Percentiles rank a stretch among this genome's conserved stretches.
Evolutionary conservation across 208 protist species (phyloP).

Genomic region (Trypanosoma brucei): DNA sequence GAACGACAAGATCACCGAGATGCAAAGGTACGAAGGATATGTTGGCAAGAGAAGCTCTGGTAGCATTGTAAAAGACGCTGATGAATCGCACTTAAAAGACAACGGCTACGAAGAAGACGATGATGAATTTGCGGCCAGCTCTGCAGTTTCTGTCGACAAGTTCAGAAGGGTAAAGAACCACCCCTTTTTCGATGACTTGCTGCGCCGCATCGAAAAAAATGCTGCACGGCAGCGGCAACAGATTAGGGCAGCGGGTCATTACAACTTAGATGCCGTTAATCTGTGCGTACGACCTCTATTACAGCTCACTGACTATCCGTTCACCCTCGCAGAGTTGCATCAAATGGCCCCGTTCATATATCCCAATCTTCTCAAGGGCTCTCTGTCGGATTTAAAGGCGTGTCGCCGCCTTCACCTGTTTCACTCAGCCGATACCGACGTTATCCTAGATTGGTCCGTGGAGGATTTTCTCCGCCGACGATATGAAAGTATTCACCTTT

Average conservation of each 20-base stretch:
- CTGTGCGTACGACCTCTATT: slow-evolving; percentile 79
- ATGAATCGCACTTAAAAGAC: background rate
- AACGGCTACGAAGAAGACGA: slow-evolving; percentile 8
- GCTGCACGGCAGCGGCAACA: slow-evolving; percentile 73
- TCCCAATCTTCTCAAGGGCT: slow-evolving; percentile 50
- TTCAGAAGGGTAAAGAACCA: slow-evolving; percentile 59
- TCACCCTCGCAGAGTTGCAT: slow-evolving; percentile 59
- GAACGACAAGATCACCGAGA: background rate
- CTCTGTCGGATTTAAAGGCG: slow-evolving; percentile 45
- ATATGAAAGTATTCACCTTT: slow-evolving; percentile 89
- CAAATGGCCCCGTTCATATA: slow-evolving; percentile 64
- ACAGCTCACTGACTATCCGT: slow-evolving; percentile 83
- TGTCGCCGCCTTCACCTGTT: slow-evolving; percentile 74
- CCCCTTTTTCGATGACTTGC: slow-evolving; percentile 73
- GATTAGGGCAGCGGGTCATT: slow-evolving; percentile 51
- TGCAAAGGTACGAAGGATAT: background rate
- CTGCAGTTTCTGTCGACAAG: slow-evolving; percentile 9
- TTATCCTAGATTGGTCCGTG: slow-evolving; percentile 82
- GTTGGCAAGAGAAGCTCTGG: background rate
- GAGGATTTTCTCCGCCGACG: slow-evolving; percentile 88
- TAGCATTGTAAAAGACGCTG: background rate
- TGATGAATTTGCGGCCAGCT: slow-evolving; percentile 3
- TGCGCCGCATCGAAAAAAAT: slow-evolving; percentile 67
- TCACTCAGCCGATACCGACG: slow-evolving; percentile 68
- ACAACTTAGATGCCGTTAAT: slow-evolving; percentile 63